These are phyloP conservation scores for Annulohypoxylon bovei DNA, from an alignment of 495 filamentous ascomycete species.

Conservation along the genomic window DNA sequence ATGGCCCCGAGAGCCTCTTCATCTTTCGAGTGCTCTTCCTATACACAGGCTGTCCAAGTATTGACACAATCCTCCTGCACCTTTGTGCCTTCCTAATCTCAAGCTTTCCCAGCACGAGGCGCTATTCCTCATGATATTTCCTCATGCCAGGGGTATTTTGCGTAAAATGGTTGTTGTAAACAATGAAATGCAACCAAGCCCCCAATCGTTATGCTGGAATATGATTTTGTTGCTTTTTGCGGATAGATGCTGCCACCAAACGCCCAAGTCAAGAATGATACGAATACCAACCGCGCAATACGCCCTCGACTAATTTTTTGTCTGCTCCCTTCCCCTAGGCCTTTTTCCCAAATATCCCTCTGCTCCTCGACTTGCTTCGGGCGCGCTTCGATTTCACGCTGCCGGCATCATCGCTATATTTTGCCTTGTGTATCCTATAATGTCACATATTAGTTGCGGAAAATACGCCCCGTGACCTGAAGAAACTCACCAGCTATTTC, in stretches of 20 bases:
- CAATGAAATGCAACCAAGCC: constrained; percentile 19
- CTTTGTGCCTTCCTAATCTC: constrained; percentile 6
- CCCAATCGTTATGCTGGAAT: constrained; percentile 24
- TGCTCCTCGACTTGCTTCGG: constrained; percentile 57
- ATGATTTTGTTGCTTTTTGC: constrained; percentile 27
- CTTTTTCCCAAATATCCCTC: constrained; percentile 56
- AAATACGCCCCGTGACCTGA: constrained; percentile 21
- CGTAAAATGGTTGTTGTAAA: constrained; percentile 25
- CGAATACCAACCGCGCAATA: constrained; percentile 11
- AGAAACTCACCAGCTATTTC: constrained; percentile 90
- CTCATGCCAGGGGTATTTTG: constrained; percentile 29
- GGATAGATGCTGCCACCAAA: constrained; percentile 30
- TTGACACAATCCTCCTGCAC: constrained; percentile 21
- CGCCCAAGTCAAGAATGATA: constrained; percentile 25
- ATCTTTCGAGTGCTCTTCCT: constrained; percentile 8
- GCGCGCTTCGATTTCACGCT: constrained; percentile 49
- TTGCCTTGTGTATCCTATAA: constrained; percentile 89
- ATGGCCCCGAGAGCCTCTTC: constrained; percentile 12
- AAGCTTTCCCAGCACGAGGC: constrained; percentile 8
- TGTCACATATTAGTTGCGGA: constrained; percentile 9
- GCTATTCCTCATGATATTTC: constrained; percentile 7
- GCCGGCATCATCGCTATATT: constrained; percentile 75
- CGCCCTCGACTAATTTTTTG: not conserved
- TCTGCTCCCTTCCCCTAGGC: constrained; percentile 4
- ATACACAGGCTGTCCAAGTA: constrained; percentile 21